Percentiles rank a stretch among this genome's conserved stretches.
Conservation (phyloP, 1,284 basidiomycete species). For the Ceratobasidium sp. region DNA sequence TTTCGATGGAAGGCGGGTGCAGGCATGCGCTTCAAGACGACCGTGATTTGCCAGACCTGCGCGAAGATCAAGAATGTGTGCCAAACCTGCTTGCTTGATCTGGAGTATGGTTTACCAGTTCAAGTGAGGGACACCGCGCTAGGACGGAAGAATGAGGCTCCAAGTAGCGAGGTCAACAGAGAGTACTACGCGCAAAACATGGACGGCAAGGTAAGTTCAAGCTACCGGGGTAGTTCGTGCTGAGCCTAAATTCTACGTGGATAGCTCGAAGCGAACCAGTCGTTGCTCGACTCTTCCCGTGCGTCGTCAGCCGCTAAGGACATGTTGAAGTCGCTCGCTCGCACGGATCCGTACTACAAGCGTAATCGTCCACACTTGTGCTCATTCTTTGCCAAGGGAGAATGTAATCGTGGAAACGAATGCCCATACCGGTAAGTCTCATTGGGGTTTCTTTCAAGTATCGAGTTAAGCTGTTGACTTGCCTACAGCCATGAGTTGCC, state of each 20-base stretch:
- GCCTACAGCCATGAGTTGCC: slow-evolving; percentile 84
- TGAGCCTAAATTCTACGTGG: background rate
- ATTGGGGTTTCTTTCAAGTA: no score
- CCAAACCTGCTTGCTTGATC: slow-evolving; percentile 96
- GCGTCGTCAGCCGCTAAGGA: slow-evolving; percentile 88
- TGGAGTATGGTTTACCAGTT: slow-evolving; percentile 95
- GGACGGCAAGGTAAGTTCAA: slow-evolving; percentile 77
- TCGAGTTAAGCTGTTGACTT: slow-evolving; percentile 3
- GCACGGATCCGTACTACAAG: slow-evolving; percentile 96
- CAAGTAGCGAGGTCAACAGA: slow-evolving; percentile 94
- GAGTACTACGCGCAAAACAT: slow-evolving; percentile 98
- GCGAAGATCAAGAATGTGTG: slow-evolving; percentile 99
- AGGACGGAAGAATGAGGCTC: slow-evolving; percentile 86
- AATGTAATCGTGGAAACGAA: slow-evolving; percentile 89
- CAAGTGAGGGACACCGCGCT: slow-evolving; percentile 98
- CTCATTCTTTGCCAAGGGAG: slow-evolving; percentile 95
- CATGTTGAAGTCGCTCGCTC: slow-evolving; percentile 92
- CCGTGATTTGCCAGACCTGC: slow-evolving; percentile 98
- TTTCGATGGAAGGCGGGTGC: slow-evolving; percentile 98
- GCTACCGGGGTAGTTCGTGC: background rate
- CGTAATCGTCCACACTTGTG: slow-evolving; percentile 94
- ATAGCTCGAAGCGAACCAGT: slow-evolving; percentile 74
- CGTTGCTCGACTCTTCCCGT: slow-evolving; percentile 72
- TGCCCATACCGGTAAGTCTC: slow-evolving; percentile 85
- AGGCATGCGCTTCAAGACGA: slow-evolving; percentile 95